Percentiles rank a stretch among this genome's conserved stretches.
Conservation (phyloP, 139 green algal species). For the Volvox reticuliferus region DNA sequence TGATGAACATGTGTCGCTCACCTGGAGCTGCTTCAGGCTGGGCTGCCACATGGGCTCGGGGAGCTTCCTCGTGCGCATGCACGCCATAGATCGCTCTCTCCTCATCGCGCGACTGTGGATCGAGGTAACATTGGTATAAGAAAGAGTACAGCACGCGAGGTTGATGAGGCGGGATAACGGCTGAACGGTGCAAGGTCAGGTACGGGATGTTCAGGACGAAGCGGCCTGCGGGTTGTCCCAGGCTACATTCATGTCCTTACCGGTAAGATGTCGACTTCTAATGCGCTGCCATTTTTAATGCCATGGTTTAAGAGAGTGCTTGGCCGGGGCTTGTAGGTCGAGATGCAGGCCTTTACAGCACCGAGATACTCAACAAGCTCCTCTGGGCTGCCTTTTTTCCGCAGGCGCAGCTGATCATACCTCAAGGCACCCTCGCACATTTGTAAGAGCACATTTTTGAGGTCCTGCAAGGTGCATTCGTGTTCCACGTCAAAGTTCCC, state of each 20-base stretch:
- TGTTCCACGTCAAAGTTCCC: background rate
- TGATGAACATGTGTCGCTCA: background rate
- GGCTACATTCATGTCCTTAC: background rate
- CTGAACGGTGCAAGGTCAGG: background rate
- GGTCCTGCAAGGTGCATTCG: background rate
- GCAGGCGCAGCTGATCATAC: background rate
- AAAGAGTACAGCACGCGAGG: background rate
- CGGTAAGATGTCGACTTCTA: slow-evolving; percentile 12
- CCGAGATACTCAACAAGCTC: background rate
- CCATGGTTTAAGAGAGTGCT: background rate
- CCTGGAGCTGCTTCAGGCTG: background rate
- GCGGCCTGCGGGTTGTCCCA: background rate
- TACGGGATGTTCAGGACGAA: too few relatives aligned
- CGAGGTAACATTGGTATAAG: background rate
- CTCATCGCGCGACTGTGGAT: background rate
- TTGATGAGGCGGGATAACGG: background rate
- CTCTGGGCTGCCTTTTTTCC: background rate
- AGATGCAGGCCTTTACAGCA: background rate
- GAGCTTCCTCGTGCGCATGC: background rate
- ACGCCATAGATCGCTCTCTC: background rate
- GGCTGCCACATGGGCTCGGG: too few relatives aligned
- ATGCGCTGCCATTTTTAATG: background rate
- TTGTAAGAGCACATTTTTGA: background rate
- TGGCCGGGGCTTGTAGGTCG: background rate
- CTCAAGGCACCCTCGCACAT: background rate